Base-by-base conservation (phyloP, 2,329 filamentous ascomycete species). In the Emergomyces africanus region DNA sequence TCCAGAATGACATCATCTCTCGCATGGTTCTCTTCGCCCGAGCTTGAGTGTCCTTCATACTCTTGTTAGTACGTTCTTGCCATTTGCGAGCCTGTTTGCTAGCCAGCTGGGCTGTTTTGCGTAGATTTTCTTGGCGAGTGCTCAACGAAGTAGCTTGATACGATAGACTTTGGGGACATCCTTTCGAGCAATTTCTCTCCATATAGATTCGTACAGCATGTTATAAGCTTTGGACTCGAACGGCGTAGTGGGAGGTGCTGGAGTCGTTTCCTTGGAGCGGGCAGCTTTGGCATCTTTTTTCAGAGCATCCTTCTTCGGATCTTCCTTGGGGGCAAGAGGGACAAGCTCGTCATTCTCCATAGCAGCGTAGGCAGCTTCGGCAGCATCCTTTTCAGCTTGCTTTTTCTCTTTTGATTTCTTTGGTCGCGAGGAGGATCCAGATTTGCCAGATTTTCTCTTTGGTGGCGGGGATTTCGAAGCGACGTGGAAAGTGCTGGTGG, bases 1-100 rank as follows among this genome's bases (percentile, higher is more conserved):
- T 97, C 94, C 94, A 99, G 81, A 97, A 99, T 60, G 89, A 85
- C 83, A 96, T 94, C 94, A 99, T 99, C 75, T 99, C 94, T 71
- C 94, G 85, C 94, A 99, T 99, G 61, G 92, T 92, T 65, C 94
- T 88, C 80, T 99, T 99, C 60, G 94, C 94, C 54, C 94, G 85
- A 48, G 94, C 94, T 71, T 97, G 94, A 3, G 95, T 88, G 73
- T 99, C 94, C 74, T 99, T 99, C 72, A 89, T 94, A 70, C 91
- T 95, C 81, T 99, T 97, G 79, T 99, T 99, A 58, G 94, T 99
- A 48, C 90, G 88, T 61, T 95, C 83, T 73, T 99, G 95, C 94
- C 94, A 99, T 69, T 95, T 83, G 69, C 95, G 90, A 58, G 94
- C 92, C 75, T 99, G 94, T 72, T 99, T 99, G 62, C 92, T 95